Evolutionary conservation across 495 filamentous ascomycete species (phyloP), one percentile per base, ranked within the genome.

Genomic region (Hyaloscypha bicolor): DNA sequence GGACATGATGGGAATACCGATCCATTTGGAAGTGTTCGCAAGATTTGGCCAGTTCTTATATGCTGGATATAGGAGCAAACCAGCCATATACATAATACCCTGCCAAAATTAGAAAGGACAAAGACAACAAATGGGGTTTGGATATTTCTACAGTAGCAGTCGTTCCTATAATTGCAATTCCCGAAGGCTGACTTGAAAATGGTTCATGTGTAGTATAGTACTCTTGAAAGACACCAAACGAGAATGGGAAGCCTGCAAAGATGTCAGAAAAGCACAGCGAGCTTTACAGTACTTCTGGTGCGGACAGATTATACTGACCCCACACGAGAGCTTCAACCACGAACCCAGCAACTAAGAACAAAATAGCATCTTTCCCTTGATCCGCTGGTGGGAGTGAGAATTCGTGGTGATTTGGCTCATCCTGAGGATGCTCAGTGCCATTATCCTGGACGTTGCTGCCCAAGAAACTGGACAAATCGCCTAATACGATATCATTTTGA

Each of bases 261-360:
- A 5, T 35, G 63, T 65, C 79, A 80, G 67, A 14, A 19, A 1
- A 48, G 16, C n/a, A 8, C 57, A 55, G 39, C 19, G 14, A 22
- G 25, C 19, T 12, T 35, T 25, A 37, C 60, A 39, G 52, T 11
- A 66, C 60, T 25, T 33, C n/a, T 57, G 9, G 21, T 62, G 8
- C 12, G 12, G 33, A 59, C n/a, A 29, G 31, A 19, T 53, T 45
- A 22, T 21, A 69, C 74, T 70, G 70, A 85, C 84, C 86, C 88
- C 87, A 90, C 51, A 87, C 78, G 9, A 87, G 75, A 35, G 79
- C 82, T 67, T 90, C 85, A 21, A 88, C 76, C 29, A 86, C 72
- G 67, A 89, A 86, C 60, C 82, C 81, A 3, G 81, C 82, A 3
- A 80, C 73, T 14, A 91, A 79, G 60, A 86, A 85, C 0, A 88